Conservation (phyloP, 306 rosid genomes). For the Albizia julibrissin region DNA sequence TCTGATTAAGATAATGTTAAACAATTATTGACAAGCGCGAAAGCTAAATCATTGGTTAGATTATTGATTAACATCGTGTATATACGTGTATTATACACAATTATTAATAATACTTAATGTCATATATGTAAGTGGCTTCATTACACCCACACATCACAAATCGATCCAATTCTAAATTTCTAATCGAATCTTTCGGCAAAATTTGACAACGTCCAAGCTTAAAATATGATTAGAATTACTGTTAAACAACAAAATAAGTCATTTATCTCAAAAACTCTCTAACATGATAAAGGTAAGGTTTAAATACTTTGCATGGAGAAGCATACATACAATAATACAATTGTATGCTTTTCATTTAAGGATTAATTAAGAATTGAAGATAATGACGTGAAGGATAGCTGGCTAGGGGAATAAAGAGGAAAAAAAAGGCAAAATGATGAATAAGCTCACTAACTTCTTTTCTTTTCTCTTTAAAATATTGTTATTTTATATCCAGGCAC, state of each 20-base stretch:
- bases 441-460: not conserved
- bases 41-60: not conserved
- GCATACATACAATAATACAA: not conserved
- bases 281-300: not conserved
- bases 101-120: not conserved
- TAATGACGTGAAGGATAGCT: not conserved
- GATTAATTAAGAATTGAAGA: not conserved
- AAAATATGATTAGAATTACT: not conserved
- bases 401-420: not conserved
- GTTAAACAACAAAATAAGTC: not conserved
- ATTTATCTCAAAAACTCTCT: not conserved
- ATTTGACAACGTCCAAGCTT: not conserved
- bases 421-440: not conserved
- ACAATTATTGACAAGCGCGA: not conserved
- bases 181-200: not conserved
- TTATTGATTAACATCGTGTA: not conserved
- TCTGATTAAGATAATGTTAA: not conserved
- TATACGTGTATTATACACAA: not conserved
- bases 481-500: not conserved
- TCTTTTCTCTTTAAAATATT: too few relatives aligned
- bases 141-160: too few relatives aligned
- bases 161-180: too few relatives aligned
- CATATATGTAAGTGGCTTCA: not conserved
- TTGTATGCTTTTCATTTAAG: not conserved
- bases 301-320: not conserved